Evolutionary conservation across 2,329 filamentous ascomycete species (phyloP).

Genomic region (Cadophora luteo-olivacea): DNA sequence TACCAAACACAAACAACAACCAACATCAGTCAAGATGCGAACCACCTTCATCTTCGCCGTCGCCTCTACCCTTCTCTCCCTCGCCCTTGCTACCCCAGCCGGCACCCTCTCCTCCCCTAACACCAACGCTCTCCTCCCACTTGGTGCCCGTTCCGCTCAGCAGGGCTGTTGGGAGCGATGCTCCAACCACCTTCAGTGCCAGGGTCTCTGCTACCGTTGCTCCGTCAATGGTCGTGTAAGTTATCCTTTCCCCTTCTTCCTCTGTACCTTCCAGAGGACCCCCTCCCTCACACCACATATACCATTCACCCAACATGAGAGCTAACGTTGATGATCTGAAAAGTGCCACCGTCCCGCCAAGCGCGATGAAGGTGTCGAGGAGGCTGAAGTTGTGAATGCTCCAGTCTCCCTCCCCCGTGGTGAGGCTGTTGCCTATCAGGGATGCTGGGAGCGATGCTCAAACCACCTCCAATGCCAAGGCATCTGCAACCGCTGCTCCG

Average conservation of each 20-base stretch:
- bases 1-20: neutral
- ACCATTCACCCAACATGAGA: too few species aligned
- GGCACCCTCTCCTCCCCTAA: neutral
- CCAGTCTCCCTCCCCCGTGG: constrained; percentile 4
- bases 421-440: neutral
- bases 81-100: constrained; percentile 3
- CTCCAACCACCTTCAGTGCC: neutral
- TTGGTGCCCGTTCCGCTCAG: neutral
- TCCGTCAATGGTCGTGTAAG: constrained; percentile 2
- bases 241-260: neutral
- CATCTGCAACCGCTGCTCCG: neutral
- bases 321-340: neutral
- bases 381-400: neutral
- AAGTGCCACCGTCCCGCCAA: neutral
- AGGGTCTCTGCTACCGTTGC: constrained; percentile 8
- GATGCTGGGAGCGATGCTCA: neutral
- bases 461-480: neutral
- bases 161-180: constrained; percentile 7
- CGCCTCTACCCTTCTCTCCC: constrained; percentile 1
- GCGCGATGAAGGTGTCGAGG: neutral
- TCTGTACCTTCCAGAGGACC: neutral
- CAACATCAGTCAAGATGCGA: neutral
- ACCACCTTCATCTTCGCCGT: neutral
- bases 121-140: constrained; percentile 4
- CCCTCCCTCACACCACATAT: too few species aligned